Conservation (phyloP, 805 yeast species). For the Tetrapisispora iriomotensis region DNA sequence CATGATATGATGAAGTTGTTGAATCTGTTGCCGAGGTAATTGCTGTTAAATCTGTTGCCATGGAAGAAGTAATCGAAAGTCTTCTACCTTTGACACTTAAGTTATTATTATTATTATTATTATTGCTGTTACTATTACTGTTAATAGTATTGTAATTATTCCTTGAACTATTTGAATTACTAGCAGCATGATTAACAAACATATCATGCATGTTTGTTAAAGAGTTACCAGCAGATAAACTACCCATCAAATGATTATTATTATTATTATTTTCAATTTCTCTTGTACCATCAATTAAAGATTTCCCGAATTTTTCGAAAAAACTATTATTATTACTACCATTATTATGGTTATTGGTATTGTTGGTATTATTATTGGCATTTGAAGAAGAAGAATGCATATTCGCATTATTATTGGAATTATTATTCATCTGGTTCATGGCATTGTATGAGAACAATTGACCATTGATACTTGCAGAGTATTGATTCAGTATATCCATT, state of each 20-base stretch:
- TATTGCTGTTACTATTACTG: neutral
- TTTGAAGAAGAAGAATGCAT: too few relatives aligned
- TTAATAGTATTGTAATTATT: neutral
- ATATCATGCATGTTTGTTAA: conserved; percentile 2
- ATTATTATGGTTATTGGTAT: neutral
- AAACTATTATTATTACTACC: conserved; percentile 7
- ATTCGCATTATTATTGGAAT: neutral
- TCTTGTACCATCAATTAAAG: conserved; percentile 28
- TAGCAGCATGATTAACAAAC: neutral
- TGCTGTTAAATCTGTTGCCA: conserved; percentile 3
- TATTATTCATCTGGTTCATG: neutral
- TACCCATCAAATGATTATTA: neutral
- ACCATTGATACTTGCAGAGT: conserved; percentile 22
- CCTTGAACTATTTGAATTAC: neutral
- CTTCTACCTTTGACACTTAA: conserved; percentile 3
- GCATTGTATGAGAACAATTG: conserved; percentile 8
- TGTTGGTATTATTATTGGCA: neutral
- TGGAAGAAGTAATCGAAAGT: conserved; percentile 6
- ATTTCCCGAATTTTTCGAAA: conserved; percentile 28
- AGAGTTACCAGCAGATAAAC: conserved; percentile 1
- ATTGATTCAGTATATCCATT: conserved; percentile 16
- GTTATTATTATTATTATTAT: neutral
- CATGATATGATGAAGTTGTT: conserved; percentile 4
- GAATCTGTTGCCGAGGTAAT: conserved; percentile 2
- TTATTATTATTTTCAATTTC: conserved; percentile 19